phyloP scores from a whole-genome alignment of 2,329 filamentous ascomycete species.

The Phyllosticta citribraziliensis region DNA sequence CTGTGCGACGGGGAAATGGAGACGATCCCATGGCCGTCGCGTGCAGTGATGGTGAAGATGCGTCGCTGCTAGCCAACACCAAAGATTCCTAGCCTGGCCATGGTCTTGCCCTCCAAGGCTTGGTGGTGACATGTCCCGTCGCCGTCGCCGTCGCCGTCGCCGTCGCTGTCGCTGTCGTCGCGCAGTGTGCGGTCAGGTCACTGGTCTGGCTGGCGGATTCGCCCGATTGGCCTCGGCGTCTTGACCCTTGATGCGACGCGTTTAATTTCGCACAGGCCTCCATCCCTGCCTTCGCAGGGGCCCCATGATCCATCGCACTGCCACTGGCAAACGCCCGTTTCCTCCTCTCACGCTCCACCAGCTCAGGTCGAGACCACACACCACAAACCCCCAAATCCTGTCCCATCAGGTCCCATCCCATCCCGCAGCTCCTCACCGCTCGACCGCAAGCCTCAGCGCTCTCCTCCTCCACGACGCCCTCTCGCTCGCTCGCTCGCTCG shows the following conservation, averaged over 20 bases:
- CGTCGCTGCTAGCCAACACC: too few relatives aligned
- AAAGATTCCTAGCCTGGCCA: too few relatives aligned
- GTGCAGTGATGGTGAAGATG: too few relatives aligned
- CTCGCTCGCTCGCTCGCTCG: too few relatives aligned
- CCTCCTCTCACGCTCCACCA: not conserved
- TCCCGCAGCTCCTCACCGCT: too few relatives aligned
- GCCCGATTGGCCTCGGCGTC: not conserved
- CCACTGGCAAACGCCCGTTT: not conserved
- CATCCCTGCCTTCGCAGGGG: not conserved
- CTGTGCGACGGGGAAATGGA: not conserved
- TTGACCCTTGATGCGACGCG: not conserved
- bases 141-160: too few relatives aligned
- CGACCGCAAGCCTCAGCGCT: too few relatives aligned
- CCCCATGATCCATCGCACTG: not conserved
- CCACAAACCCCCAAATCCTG: not conserved
- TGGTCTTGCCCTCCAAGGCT: too few relatives aligned
- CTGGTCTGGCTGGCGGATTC: not conserved
- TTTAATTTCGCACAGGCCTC: not conserved
- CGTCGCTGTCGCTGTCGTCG: too few relatives aligned
- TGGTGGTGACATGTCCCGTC: not conserved
- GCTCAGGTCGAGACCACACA: not conserved
- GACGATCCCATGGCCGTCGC: too few relatives aligned
- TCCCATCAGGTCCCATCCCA: not conserved
- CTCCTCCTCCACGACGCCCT: too few relatives aligned
- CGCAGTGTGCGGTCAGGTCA: too few relatives aligned